phyloP scores from a whole-genome alignment of 257 asterid genomes.

The Buddleja alternifolia region DNA sequence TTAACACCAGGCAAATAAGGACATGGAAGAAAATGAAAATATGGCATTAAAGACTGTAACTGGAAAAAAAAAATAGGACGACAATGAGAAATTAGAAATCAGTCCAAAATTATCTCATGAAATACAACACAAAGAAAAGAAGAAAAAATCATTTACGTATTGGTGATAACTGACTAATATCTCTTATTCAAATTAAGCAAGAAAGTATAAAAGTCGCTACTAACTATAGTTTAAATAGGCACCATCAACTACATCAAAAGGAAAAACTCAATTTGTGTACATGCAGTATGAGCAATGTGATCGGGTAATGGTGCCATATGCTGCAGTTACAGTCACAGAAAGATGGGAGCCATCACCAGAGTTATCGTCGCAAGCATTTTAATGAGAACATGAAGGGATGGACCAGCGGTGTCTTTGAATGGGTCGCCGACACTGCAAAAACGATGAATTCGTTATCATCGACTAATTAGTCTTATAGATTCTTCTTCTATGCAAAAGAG shows the following conservation, averaged over 20 bases:
- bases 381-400: slow-evolving; percentile 93
- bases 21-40: too few species aligned
- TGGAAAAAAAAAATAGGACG: too few species aligned
- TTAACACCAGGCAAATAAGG: too few species aligned
- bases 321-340: slow-evolving; percentile 53
- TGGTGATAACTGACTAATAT: neutral
- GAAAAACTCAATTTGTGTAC: slow-evolving; percentile 28
- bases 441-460: too few species aligned
- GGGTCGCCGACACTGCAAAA: slow-evolving; percentile 94
- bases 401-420: slow-evolving; percentile 98
- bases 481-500: neutral
- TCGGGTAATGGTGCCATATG: slow-evolving; percentile 21
- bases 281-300: slow-evolving; percentile 8
- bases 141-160: too few species aligned
- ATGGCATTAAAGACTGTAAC: too few species aligned
- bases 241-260: slow-evolving; percentile 30
- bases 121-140: too few species aligned
- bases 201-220: slow-evolving; percentile 6
- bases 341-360: slow-evolving; percentile 97
- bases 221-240: slow-evolving; percentile 28
- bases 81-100: too few species aligned
- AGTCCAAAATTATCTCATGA: too few species aligned
- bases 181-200: slow-evolving; percentile 12
- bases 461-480: neutral
- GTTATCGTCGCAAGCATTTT: slow-evolving; percentile 98